Evolutionary conservation across 1,139 yeast species (phyloP), one percentile per base, ranked within the genome.

Genomic region (Candida glucosophila): DNA sequence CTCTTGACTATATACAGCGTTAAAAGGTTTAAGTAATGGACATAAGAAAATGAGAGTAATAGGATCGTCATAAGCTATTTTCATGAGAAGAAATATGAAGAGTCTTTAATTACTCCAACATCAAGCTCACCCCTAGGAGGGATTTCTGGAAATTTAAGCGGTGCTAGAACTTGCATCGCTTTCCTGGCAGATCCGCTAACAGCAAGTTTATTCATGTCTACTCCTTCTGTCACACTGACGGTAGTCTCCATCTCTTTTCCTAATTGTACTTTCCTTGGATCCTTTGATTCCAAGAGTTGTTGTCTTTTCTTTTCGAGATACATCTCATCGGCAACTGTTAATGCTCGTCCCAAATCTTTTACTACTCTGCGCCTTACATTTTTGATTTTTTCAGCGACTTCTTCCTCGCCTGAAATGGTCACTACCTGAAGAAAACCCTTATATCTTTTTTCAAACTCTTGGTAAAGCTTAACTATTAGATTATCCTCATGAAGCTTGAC

Each of bases 51-150:
- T n/a, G n/a, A n/a, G n/a, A n/a, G n/a, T n/a, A n/a, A n/a, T n/a
- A n/a, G n/a, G n/a, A n/a, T n/a, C n/a, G n/a, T n/a, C n/a, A n/a
- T n/a, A n/a, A n/a, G n/a, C 18, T 8, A 8, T n/a, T 16, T 10
- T 37, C 42, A 65, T 23, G 71, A 58, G 55, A 90, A 90, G 64
- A 90, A 90, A 54, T 90, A 90, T 25, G 68, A 67, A 32, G 95
- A 82, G 24, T 77, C 69, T 42, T 69, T 68, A 28, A 90, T 78
- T 33, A 69, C 70, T 23, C 61, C 56, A 22, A 90, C 93, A 46
- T 88, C 93, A 44, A 88, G 83, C 17, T 75, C 77, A 23, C 96
- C 98, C 52, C 73, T 80, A 27, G 67, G 58, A 9, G 97, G 97
- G 22, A 86, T 72, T 1, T 63, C 67, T 1, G 95, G 93, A 40